A percentile compares a stretch with the other conserved stretches of the same genome.
Conservation (phyloP, 257 asterid species). For the Ilex aquifolium region DNA sequence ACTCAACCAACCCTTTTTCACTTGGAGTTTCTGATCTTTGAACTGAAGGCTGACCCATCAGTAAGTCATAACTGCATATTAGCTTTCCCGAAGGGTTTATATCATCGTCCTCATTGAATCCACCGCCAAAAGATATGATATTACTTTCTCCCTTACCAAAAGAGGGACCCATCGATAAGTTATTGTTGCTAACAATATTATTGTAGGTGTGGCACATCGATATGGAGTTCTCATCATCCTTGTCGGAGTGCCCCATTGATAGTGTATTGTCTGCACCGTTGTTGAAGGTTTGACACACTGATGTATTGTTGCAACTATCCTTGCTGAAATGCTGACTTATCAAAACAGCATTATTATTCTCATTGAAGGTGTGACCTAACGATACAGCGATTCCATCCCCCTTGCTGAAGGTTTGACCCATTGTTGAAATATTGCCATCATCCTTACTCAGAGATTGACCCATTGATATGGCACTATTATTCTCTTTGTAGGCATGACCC, state of each 20-base stretch:
- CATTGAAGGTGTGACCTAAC: too few relatives aligned
- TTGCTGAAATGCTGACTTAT: too few relatives aligned
- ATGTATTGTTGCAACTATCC: too few relatives aligned
- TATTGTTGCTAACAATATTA: constrained; percentile 7
- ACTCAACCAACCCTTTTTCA: constrained; percentile 8
- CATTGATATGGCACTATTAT: constrained; percentile 8
- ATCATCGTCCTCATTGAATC: constrained; percentile 16
- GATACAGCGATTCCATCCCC: too few relatives aligned
- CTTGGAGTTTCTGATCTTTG: constrained; percentile 12
- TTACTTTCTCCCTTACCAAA: constrained; percentile 20
- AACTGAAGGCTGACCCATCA: constrained; percentile 19
- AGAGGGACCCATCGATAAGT: constrained; percentile 11
- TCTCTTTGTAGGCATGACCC: neutral
- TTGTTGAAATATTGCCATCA: constrained; percentile 9
- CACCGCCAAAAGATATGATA: constrained; percentile 28
- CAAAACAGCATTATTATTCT: too few relatives aligned
- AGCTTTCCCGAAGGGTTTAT: constrained; percentile 18
- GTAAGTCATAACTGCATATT: constrained; percentile 23
- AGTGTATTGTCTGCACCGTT: neutral
- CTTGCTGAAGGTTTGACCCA: too few relatives aligned
- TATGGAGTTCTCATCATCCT: constrained; percentile 1
- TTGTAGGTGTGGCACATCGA: constrained; percentile 7
- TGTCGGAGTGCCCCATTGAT: constrained; percentile 10
- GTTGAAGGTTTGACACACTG: too few relatives aligned
- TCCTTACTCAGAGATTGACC: constrained; percentile 15